Base-by-base conservation (phyloP, 2,329 filamentous ascomycete species). In the Uncinocarpus reesii region DNA sequence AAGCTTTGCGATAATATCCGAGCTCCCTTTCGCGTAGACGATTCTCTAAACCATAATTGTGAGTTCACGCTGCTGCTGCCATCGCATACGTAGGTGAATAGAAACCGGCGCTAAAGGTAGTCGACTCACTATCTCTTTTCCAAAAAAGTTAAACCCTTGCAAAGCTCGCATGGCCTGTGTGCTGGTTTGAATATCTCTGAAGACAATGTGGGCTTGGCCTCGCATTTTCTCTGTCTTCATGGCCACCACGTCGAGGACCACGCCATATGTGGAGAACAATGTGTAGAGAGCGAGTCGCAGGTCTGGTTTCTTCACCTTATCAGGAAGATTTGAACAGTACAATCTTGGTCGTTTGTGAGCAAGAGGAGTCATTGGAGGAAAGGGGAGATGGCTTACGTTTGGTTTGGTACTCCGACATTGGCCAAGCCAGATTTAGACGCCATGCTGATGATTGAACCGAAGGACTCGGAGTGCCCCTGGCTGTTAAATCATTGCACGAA, bases 131-230 rank as follows among this genome's bases (percentile, higher is more conserved):
- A 98, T 80, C 55, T 87, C 77, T 55, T 79, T 81, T 13, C 89
- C 92, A 55, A 93, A 83, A 56, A 98, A 88, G 2, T 84, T 79
- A 60, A 87, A 86, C 1, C 86, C 87, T 58, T 96, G 84, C 41
- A 95, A 71, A 8, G 86, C 81, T 55, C 90, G 76, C 86, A 98
- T 86, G 1, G 92, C 92, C 63, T 95, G 87, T 20, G 89, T 95
- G 44, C 88, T 87, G n/a, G 86, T 81, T 56, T 95, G 84, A 28
- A 90, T 74, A 64, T 98, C 90, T 50, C 86, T 79, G 65, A 88
- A 96, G 11, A 92, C 84, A 52, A 98, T 73, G 61, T 96, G 92
- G 53, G 92, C 92, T 68, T 98, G 92, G 2, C 92, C 92, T 42
- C 92, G 83, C 89, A 96, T 95, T 70, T 87, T 87, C 65, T 76